These are phyloP conservation scores for Tremella mesenterica DNA, from an alignment of 768 basidiomycete genomes.

Conservation along the genomic window DNA sequence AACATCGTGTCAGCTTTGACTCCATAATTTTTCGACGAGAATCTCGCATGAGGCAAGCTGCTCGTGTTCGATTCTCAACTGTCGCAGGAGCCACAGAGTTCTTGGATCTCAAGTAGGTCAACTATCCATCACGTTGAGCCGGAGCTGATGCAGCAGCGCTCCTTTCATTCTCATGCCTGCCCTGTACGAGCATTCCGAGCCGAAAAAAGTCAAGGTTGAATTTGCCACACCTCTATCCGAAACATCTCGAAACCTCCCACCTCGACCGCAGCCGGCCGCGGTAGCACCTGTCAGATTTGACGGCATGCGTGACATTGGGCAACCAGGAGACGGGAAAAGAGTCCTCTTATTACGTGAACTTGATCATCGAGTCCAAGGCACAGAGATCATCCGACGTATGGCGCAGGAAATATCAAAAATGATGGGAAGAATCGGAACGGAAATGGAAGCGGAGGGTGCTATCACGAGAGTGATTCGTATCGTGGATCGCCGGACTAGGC, in stretches of 20 bases:
- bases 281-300: constrained; percentile 57
- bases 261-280: neutral
- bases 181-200: constrained; percentile 72
- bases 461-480: constrained; percentile 81
- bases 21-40: constrained; percentile 89
- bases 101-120: constrained; percentile 60
- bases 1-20: constrained; percentile 43
- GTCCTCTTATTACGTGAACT: constrained; percentile 84
- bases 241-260: neutral
- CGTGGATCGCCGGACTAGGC: constrained; percentile 71
- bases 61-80: constrained; percentile 86
- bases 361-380: constrained; percentile 75
- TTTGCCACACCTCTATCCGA: constrained; percentile 57
- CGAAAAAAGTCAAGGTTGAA: constrained; percentile 86
- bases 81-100: constrained; percentile 82
- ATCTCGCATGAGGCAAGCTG: constrained; percentile 88
- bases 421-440: constrained; percentile 15
- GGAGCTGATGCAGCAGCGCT: constrained; percentile 47
- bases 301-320: constrained; percentile 90
- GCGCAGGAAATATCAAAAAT: constrained; percentile 61
- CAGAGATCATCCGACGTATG: constrained; percentile 78
- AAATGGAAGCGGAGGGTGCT: constrained; percentile 68
- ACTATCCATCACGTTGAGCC: neutral
- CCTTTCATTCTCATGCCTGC: constrained; percentile 90
- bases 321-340: constrained; percentile 50